phyloP scores from a whole-genome alignment of 306 rosid species.

The Prunus fruticosa region DNA sequence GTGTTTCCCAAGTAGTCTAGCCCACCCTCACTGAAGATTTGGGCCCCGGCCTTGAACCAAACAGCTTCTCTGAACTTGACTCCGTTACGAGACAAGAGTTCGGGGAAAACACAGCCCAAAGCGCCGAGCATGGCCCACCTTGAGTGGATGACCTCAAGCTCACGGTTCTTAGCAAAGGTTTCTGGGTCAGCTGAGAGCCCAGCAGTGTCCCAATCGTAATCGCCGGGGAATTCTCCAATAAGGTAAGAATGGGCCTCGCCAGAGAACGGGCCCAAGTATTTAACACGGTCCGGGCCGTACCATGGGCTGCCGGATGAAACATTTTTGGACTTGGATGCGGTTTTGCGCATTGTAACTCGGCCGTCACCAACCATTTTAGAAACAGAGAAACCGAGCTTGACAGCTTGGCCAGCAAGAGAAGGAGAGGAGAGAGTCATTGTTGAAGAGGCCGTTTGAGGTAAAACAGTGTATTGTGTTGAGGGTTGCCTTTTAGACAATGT shows the following conservation, averaged over 20 bases:
- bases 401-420: conserved; percentile 34
- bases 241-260: conserved; percentile 30
- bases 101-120: conserved; percentile 32
- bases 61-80: conserved; percentile 39
- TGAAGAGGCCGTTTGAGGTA: conserved; percentile 25
- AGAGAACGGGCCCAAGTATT: conserved; percentile 43
- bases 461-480: not conserved
- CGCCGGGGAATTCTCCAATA: conserved; percentile 32
- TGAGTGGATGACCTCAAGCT: conserved; percentile 31
- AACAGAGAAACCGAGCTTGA: conserved; percentile 4
- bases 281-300: conserved; percentile 35
- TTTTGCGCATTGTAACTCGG: conserved; percentile 27
- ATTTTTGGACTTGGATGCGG: conserved; percentile 12
- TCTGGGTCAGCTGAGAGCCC: conserved; percentile 35
- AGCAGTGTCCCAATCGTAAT: conserved; percentile 41
- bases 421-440: conserved; percentile 31
- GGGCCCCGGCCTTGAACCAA: conserved; percentile 40
- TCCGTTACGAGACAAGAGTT: conserved; percentile 33
- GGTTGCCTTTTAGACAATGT: too few relatives aligned
- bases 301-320: conserved; percentile 29
- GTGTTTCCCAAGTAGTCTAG: conserved; percentile 41
- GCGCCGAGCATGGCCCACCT: conserved; percentile 34
- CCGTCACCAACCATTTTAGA: conserved; percentile 25
- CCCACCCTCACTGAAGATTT: conserved; percentile 37
- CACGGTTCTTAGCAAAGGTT: conserved; percentile 35